Evolutionary conservation across 1,139 yeast species (phyloP).

Genomic region (Pichia sp.): DNA sequence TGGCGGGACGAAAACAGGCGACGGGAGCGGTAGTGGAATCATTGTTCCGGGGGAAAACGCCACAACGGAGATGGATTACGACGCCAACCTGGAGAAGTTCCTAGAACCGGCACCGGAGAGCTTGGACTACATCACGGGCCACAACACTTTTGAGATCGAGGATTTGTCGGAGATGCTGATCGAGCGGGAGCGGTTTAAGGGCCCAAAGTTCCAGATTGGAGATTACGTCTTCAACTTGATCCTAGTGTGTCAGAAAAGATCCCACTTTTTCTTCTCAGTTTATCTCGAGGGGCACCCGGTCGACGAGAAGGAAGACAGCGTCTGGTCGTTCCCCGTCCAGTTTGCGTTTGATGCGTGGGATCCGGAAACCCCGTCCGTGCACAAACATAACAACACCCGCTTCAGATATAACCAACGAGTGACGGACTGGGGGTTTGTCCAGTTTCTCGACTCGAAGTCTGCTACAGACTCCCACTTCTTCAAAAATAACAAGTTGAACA

Average conservation of each 20-base stretch:
- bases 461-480: conserved; percentile 38
- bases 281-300: conserved; percentile 61
- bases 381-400: conserved; percentile 61
- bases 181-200: conserved; percentile 40
- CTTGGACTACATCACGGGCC: conserved; percentile 38
- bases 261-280: conserved; percentile 43
- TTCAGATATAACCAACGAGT: conserved; percentile 76
- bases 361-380: conserved; percentile 62
- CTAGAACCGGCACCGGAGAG: conserved; percentile 31
- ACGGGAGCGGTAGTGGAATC: not conserved
- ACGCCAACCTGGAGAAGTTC: conserved; percentile 18
- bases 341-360: conserved; percentile 85
- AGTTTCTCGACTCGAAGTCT: conserved; percentile 58
- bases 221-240: conserved; percentile 15
- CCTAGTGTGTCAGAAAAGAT: conserved; percentile 11
- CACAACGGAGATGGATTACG: conserved; percentile 13
- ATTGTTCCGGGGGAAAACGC: not conserved
- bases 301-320: conserved; percentile 20
- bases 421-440: conserved; percentile 94
- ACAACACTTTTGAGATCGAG: conserved; percentile 69
- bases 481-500: conserved; percentile 55
- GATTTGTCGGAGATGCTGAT: conserved; percentile 44
- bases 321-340: conserved; percentile 88
- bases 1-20: not conserved
- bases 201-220: conserved; percentile 59